Percentiles rank a stretch among this genome's conserved stretches.
phyloP scores from a whole-genome alignment of 129 eudicot genomes.

The Saussurea involucrata region DNA sequence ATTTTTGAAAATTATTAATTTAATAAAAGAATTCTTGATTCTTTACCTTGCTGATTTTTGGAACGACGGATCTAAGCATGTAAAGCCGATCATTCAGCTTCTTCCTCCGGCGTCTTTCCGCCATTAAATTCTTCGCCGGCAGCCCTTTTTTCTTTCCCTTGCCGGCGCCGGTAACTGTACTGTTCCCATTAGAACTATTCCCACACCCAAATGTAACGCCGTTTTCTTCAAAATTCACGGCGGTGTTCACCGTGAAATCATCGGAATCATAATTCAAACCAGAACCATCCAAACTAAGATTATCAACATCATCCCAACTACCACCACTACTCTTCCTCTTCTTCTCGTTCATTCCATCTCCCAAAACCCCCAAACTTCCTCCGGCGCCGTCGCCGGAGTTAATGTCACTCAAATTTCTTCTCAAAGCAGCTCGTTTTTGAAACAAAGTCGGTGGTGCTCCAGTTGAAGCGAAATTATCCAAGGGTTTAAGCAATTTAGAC shows the following conservation, averaged over 20 bases:
- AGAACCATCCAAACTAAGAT: slow-evolving; percentile 69
- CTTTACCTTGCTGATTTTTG: slow-evolving; percentile 90
- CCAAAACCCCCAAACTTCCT: slow-evolving; percentile 24
- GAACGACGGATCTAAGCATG: slow-evolving; percentile 95
- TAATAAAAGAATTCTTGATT: background rate
- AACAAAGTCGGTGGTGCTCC: slow-evolving; percentile 77
- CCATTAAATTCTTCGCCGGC: slow-evolving; percentile 96
- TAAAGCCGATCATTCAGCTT: slow-evolving; percentile 93
- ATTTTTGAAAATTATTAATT: no score
- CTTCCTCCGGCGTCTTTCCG: slow-evolving; percentile 88
- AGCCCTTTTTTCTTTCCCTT: slow-evolving; percentile 87
- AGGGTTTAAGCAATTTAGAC: slow-evolving; percentile 71
- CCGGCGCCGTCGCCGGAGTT: background rate
- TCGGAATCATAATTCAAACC: slow-evolving; percentile 73
- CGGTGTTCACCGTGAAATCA: slow-evolving; percentile 46
- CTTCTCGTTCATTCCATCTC: slow-evolving; percentile 33
- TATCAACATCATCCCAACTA: slow-evolving; percentile 65
- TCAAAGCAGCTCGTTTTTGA: slow-evolving; percentile 82
- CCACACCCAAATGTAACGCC: slow-evolving; percentile 34
- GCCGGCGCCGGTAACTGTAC: slow-evolving; percentile 45
- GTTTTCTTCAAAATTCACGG: no score
- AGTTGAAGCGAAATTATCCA: slow-evolving; percentile 49
- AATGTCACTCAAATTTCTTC: slow-evolving; percentile 45
- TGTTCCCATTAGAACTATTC: slow-evolving; percentile 44
- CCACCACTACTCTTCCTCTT: slow-evolving; percentile 46